Evolutionary conservation across 768 basidiomycete species (phyloP).

Genomic region (Cystobasidium onofrii): DNA sequence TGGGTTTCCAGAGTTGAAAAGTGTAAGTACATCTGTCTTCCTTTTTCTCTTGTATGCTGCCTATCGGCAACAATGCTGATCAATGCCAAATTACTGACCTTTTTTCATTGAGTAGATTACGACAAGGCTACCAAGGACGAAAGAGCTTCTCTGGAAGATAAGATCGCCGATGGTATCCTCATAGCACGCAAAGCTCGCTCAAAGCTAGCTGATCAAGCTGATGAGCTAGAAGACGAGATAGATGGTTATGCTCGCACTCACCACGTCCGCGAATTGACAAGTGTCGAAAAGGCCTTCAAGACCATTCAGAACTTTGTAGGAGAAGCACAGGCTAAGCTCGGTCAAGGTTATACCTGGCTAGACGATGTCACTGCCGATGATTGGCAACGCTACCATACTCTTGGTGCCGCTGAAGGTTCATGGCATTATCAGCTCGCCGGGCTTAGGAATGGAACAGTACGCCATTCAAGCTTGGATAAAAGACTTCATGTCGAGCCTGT

Average conservation of each 20-base stretch:
- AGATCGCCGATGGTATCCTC: slow-evolving; percentile 29
- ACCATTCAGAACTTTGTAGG: slow-evolving; percentile 32
- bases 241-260: slow-evolving; percentile 33
- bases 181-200: not conserved
- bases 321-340: slow-evolving; percentile 40
- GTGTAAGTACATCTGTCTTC: slow-evolving; percentile 12
- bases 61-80: no score
- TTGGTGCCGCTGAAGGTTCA: slow-evolving; percentile 12
- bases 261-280: slow-evolving; percentile 23
- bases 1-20: slow-evolving; percentile 36
- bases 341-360: slow-evolving; percentile 38
- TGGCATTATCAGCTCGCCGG: slow-evolving; percentile 22
- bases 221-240: slow-evolving; percentile 33
- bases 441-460: slow-evolving; percentile 5
- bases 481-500: slow-evolving; percentile 1
- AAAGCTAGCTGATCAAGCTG: slow-evolving; percentile 17
- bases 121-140: slow-evolving; percentile 31
- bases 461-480: slow-evolving; percentile 15
- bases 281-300: slow-evolving; percentile 33
- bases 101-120: slow-evolving; percentile 24
- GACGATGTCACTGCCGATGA: slow-evolving; percentile 39
- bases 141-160: slow-evolving; percentile 30
- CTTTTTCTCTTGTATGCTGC: not conserved
- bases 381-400: slow-evolving; percentile 34
- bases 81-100: not conserved